Percentiles rank a stretch among this genome's conserved stretches.
These are phyloP conservation scores for Teunomyces funiuensis DNA, from an alignment of 805 yeast genomes.

Conservation along the genomic window DNA sequence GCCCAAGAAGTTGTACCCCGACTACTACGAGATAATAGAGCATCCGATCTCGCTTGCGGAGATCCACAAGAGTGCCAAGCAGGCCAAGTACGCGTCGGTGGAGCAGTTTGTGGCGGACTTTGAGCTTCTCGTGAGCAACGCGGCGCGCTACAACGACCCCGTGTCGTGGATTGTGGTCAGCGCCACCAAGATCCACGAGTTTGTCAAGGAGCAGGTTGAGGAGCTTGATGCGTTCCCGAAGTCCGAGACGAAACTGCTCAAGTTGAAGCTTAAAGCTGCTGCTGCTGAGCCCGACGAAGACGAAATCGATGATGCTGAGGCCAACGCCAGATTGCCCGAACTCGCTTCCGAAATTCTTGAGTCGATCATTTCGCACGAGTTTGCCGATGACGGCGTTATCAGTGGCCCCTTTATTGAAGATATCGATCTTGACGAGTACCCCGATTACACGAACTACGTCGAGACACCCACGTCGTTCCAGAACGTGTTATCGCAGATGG, in stretches of 20 bases:
- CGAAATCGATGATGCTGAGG: constrained; percentile 2
- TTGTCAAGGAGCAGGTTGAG: constrained; percentile 51
- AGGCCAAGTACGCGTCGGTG: constrained; percentile 45
- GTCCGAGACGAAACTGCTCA: constrained; percentile 8
- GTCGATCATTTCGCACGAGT: constrained; percentile 44
- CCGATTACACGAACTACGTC: constrained; percentile 77
- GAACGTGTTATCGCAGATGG: constrained; percentile 38
- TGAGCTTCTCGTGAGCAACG: constrained; percentile 36
- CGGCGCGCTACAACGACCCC: constrained; percentile 41
- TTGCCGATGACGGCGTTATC: constrained; percentile 50
- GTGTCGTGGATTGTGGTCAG: constrained; percentile 61
- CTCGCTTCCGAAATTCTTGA: constrained; percentile 29
- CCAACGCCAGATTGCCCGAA: constrained; percentile 20
- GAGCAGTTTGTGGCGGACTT: constrained; percentile 38
- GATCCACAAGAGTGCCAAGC: constrained; percentile 36
- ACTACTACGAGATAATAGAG: constrained; percentile 36
- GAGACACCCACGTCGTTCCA: constrained; percentile 73
- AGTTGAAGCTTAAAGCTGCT: constrained; percentile 12
- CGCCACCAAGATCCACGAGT: constrained; percentile 55
- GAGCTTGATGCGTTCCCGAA: constrained; percentile 25
- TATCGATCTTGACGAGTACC: constrained; percentile 68
- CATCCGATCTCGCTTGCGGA: constrained; percentile 36
- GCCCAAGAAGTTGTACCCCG: constrained; percentile 38
- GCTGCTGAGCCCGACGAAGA: neutral
- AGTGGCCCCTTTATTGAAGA: constrained; percentile 75